Percentiles rank a stretch among this genome's conserved stretches.
Conservation (phyloP, 495 filamentous ascomycete genomes). For the Trichoderma reesei region DNA sequence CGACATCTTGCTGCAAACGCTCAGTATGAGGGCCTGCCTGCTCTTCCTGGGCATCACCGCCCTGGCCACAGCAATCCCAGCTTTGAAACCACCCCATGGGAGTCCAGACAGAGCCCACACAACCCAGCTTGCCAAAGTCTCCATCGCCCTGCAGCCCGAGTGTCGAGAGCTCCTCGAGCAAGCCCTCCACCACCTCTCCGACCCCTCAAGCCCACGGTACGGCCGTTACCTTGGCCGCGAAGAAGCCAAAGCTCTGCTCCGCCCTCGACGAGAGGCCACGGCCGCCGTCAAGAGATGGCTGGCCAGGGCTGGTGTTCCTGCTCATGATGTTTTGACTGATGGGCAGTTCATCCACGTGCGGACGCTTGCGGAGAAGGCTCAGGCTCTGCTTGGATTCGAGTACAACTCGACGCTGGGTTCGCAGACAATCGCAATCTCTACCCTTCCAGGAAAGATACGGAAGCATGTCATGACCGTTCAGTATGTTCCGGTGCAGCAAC, state of each 20-base stretch:
- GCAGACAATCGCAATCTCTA: not conserved
- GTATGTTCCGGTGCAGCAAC: not conserved
- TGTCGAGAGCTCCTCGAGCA: conserved; percentile 48
- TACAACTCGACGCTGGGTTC: not conserved
- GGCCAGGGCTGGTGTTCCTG: conserved; percentile 29
- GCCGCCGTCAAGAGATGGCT: conserved; percentile 42
- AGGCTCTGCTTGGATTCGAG: not conserved
- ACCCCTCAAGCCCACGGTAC: conserved; percentile 50
- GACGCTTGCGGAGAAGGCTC: not conserved
- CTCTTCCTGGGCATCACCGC: not conserved
- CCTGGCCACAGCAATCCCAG: not conserved
- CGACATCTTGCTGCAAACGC: no score
- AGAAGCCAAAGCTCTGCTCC: conserved; percentile 40
- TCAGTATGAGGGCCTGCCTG: not conserved
- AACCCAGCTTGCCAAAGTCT: conserved; percentile 36
- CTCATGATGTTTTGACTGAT: conserved; percentile 32
- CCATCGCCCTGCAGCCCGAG: conserved; percentile 44
- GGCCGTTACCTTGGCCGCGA: conserved; percentile 55
- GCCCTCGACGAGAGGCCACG: conserved; percentile 34
- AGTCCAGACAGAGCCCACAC: conserved; percentile 20
- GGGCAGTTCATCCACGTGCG: conserved; percentile 50
- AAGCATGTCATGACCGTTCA: conserved; percentile 54
- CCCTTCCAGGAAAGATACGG: conserved; percentile 44
- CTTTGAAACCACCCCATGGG: not conserved
- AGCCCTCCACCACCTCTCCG: conserved; percentile 51